Evolutionary conservation across 192 early-diverging fungal species (phyloP), one percentile per base, ranked within the genome.

Genomic region (Coemansia sp.): DNA sequence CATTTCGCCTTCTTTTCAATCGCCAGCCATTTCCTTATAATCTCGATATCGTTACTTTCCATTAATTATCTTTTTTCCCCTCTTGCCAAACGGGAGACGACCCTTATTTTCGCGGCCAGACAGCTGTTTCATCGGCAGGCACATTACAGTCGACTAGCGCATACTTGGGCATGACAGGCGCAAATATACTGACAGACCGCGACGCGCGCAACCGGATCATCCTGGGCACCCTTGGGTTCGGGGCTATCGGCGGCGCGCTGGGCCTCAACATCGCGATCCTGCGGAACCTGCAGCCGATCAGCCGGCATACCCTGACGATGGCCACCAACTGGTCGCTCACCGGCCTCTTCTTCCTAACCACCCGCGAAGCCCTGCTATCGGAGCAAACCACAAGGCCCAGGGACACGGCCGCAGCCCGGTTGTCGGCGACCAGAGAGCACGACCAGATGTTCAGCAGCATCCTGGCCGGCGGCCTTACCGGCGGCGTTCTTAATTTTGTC

Each of bases 361-460:
- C 82, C 23, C 82, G 88, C 14, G 86, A 89, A 55, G 61, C 84
- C 3, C 82, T 87, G 18, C 74, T 89, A n/a, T 58, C 67, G 13
- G 85, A 85, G 52, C 86, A 88, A 36, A 63, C 70, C 23, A 61
- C 49, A 25, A 82, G 39, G n/a, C n/a, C n/a, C n/a, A n/a, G n/a
- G n/a, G n/a, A n/a, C n/a, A n/a, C n/a, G n/a, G n/a, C 14, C 16
- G 39, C 13, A 3, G 5, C 13, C 16, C 39, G 11, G 14, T 18
- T 18, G 3, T 42, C 39, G 8, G 9, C 13, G 39, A 16, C 16
- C 13, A 42, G 39, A 13, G 39, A 42, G 39, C 39, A 42, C 13
- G 88, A 88, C 78, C 78, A 84, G 28, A 67, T 88, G 25, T 83
- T 85, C 46, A 88, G 86, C 62, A 86, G 85, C 60, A 68, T 83